Evolutionary conservation across 805 yeast genomes (phyloP).

Genomic region (Metschnikowia arizonensis): DNA sequence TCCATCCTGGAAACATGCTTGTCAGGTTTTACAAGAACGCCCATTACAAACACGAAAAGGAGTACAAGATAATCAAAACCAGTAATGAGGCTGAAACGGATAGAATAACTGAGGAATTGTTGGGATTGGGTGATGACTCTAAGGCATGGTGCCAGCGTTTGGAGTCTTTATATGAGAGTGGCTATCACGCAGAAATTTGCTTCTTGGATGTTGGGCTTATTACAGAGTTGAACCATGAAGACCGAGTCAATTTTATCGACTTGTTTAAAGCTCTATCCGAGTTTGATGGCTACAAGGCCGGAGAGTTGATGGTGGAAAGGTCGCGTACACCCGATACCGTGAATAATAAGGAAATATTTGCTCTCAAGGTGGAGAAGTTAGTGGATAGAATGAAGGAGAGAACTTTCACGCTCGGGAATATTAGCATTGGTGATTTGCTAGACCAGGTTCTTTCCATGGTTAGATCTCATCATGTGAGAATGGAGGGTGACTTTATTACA

Average conservation of each 20-base stretch:
- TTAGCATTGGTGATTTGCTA: constrained; percentile 85
- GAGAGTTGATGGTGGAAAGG: constrained; percentile 91
- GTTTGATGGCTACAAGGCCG: constrained; percentile 92
- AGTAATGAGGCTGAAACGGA: constrained; percentile 46
- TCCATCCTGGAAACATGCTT: constrained; percentile 95
- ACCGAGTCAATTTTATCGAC: constrained; percentile 82
- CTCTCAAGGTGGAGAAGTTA: constrained; percentile 77
- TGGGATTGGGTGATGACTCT: constrained; percentile 30
- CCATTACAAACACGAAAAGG: constrained; percentile 38
- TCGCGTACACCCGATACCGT: constrained; percentile 94
- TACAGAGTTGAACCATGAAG: constrained; percentile 75
- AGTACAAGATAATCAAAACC: constrained; percentile 39
- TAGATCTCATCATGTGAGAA: constrained; percentile 86
- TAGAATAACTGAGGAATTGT: constrained; percentile 40
- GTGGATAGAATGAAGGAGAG: constrained; percentile 78
- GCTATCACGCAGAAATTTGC: constrained; percentile 81
- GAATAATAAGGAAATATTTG: constrained; percentile 77
- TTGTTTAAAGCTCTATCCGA: constrained; percentile 83
- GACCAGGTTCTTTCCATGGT: constrained; percentile 90
- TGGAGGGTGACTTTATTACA: constrained; percentile 96
- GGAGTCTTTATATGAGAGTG: constrained; percentile 43
- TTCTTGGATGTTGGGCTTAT: constrained; percentile 92
- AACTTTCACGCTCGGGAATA: constrained; percentile 88
- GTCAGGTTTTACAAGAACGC: constrained; percentile 60
- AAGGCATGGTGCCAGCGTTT: constrained; percentile 47